Conservation (phyloP, 768 basidiomycete genomes). For the Rhizopogon vesiculosus region DNA sequence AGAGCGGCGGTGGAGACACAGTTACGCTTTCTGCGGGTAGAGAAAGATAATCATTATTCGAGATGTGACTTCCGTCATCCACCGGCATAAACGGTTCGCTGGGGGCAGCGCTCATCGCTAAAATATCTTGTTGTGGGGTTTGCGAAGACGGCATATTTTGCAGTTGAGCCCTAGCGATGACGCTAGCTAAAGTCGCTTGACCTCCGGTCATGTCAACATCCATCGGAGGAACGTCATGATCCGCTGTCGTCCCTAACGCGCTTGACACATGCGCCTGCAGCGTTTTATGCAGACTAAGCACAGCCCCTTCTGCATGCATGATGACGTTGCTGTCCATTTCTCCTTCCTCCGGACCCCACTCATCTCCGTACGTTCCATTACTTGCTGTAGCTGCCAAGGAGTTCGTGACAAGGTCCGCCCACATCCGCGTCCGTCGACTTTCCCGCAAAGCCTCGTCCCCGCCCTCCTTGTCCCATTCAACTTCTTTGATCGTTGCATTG, state of each 20-base stretch:
- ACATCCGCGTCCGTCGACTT: constrained; percentile 57
- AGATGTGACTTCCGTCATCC: constrained; percentile 1
- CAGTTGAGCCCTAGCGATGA: constrained; percentile 66
- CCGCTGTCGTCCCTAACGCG: constrained; percentile 38
- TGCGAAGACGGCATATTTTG: constrained; percentile 32
- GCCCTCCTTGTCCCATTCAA: constrained; percentile 40
- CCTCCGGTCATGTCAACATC: constrained; percentile 44
- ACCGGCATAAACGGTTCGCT: constrained; percentile 5
- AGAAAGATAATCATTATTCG: constrained; percentile 5
- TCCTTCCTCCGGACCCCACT: constrained; percentile 50
- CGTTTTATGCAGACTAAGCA: constrained; percentile 50
- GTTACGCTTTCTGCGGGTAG: constrained; percentile 5
- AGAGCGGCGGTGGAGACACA: constrained; percentile 38
- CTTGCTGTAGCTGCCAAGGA: constrained; percentile 7
- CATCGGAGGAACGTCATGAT: constrained; percentile 24
- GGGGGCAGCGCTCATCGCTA: neutral
- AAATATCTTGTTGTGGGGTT: constrained; percentile 6
- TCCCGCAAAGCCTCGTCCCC: constrained; percentile 40
- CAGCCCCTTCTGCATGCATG: constrained; percentile 43
- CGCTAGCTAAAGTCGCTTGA: constrained; percentile 66
- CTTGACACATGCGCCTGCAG: constrained; percentile 55
- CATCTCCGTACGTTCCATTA: constrained; percentile 12
- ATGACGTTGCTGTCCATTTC: constrained; percentile 50
- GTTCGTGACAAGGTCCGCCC: constrained; percentile 54
- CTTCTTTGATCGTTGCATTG: constrained; percentile 57